Evolutionary conservation across 176 grass and related monocot genomes (phyloP).

Genomic region (Carex scoparia): DNA sequence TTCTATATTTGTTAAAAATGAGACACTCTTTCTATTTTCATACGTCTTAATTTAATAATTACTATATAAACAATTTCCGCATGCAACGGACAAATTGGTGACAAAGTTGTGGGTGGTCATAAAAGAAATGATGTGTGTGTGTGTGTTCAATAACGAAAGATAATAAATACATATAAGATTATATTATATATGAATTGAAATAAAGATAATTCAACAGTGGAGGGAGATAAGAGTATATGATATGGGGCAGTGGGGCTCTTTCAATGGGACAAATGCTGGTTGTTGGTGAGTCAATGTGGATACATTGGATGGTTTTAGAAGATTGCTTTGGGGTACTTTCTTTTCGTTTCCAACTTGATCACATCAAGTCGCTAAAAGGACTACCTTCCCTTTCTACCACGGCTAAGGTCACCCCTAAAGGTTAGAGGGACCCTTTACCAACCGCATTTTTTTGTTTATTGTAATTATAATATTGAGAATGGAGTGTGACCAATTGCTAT

Average conservation of each 20-base stretch:
- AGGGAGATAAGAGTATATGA: constrained; percentile 8
- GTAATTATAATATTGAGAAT: not conserved
- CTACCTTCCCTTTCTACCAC: not conserved
- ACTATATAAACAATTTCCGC: not conserved
- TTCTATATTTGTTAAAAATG: no score
- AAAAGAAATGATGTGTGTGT: constrained; percentile 20
- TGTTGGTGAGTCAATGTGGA: constrained; percentile 16
- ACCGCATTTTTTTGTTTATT: not conserved
- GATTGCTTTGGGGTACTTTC: constrained; percentile 8
- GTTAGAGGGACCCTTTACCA: constrained; percentile 5
- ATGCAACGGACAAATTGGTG: constrained; percentile 19
- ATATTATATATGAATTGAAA: not conserved
- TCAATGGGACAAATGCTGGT: constrained; percentile 17
- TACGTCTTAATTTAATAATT: no score
- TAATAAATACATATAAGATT: not conserved
- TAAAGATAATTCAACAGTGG: not conserved
- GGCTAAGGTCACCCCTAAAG: not conserved
- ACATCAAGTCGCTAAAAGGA: constrained; percentile 24
- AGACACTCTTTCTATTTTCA: no score
- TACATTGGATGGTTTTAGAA: constrained; percentile 21
- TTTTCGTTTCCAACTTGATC: constrained; percentile 27
- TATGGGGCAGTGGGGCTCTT: constrained; percentile 11
- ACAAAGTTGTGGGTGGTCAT: constrained; percentile 19
- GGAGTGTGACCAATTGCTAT: not conserved
- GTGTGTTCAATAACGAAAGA: constrained; percentile 16